A percentile compares a stretch with the other conserved stretches of the same genome.
phyloP scores from a whole-genome alignment of 1,284 basidiomycete genomes.

The Xerocomus tenax region DNA sequence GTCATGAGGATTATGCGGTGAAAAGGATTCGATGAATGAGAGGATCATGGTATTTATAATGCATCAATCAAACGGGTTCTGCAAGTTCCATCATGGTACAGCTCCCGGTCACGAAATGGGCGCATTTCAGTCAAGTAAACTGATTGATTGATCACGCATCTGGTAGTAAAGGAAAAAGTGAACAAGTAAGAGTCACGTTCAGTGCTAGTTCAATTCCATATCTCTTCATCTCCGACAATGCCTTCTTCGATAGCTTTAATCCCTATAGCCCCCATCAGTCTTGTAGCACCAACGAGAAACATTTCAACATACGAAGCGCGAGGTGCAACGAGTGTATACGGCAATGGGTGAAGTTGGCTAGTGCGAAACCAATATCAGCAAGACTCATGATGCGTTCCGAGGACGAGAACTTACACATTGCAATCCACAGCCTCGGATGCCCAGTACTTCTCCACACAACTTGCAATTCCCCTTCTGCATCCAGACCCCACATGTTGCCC shows the following conservation, averaged over 20 bases:
- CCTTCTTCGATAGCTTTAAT: slow-evolving; percentile 27
- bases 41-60: no score
- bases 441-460: slow-evolving; percentile 32
- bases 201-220: slow-evolving; percentile 1
- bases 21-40: no score
- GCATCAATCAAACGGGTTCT: no score
- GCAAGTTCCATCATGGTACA: no score
- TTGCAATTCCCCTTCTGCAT: slow-evolving; percentile 40
- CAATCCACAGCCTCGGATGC: slow-evolving; percentile 30
- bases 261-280: slow-evolving; percentile 17
- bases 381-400: background rate
- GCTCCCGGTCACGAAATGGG: no score
- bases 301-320: slow-evolving; percentile 28
- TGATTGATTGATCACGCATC: no score
- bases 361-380: background rate
- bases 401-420: slow-evolving; percentile 23
- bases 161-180: no score
- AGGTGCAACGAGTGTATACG: slow-evolving; percentile 31
- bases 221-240: slow-evolving; percentile 13
- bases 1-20: no score
- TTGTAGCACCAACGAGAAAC: background rate
- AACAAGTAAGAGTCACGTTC: no score
- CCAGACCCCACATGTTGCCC: slow-evolving; percentile 38
- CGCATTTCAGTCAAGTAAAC: no score
- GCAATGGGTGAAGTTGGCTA: slow-evolving; percentile 29